Conservation (phyloP, 257 asterid genomes). For the Parsonsia alboflavescens region DNA sequence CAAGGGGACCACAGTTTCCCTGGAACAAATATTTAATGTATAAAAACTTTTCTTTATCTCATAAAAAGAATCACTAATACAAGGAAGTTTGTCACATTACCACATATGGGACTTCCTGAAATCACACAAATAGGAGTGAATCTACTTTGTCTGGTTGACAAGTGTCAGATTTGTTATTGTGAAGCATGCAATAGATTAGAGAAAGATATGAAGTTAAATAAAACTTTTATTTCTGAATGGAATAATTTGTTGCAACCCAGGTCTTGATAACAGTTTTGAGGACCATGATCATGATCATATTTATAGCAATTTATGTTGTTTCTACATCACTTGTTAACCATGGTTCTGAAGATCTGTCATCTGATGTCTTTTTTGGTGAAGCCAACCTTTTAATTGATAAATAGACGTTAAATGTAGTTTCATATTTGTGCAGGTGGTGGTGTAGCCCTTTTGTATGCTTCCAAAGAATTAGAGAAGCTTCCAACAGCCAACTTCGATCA, state of each 20-base stretch:
- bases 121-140: neutral
- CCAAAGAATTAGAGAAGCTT: slow-evolving; percentile 70
- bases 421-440: slow-evolving; percentile 58
- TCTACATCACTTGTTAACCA: neutral
- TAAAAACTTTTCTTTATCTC: neutral
- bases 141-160: neutral
- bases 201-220: neutral
- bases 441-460: slow-evolving; percentile 79
- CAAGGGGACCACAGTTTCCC: neutral
- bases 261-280: neutral
- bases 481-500: slow-evolving; percentile 83
- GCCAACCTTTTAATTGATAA: neutral
- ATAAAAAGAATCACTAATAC: neutral
- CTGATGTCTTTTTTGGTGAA: neutral
- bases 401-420: neutral
- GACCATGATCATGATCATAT: neutral
- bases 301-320: neutral
- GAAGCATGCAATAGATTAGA: neutral
- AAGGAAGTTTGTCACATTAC: neutral
- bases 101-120: neutral
- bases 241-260: neutral
- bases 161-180: neutral
- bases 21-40: neutral
- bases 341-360: neutral
- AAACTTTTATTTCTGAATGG: neutral